Percentiles rank a stretch among this genome's conserved stretches.
Evolutionary conservation across 495 filamentous ascomycete genomes (phyloP).

Genomic region (Penicillium manginii): DNA sequence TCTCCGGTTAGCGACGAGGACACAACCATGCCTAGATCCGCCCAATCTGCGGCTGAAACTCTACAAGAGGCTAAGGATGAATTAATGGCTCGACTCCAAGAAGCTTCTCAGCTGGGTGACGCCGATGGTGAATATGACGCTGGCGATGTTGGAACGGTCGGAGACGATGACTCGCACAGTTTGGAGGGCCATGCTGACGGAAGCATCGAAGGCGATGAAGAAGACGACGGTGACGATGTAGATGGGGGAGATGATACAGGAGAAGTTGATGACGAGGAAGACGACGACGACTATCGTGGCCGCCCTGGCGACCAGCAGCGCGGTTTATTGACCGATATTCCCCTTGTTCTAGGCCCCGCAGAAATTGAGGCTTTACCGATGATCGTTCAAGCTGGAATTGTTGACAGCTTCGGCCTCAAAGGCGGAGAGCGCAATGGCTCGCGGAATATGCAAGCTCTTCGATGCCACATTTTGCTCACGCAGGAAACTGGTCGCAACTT

Average conservation of each 20-base stretch:
- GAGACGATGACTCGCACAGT: conserved; percentile 53
- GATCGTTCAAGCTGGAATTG: conserved; percentile 89
- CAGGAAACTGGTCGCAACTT: conserved; percentile 86
- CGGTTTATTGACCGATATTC: conserved; percentile 87
- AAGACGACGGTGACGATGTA: conserved; percentile 60
- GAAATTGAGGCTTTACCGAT: conserved; percentile 95
- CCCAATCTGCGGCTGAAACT: conserved; percentile 57
- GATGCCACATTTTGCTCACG: conserved; percentile 85
- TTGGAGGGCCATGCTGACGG: conserved; percentile 52
- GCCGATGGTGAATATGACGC: conserved; percentile 51
- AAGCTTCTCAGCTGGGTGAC: conserved; percentile 48
- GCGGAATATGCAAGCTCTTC: conserved; percentile 79
- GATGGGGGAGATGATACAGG: conserved; percentile 26
- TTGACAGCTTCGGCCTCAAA: conserved; percentile 54
- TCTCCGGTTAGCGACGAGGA: conserved; percentile 50
- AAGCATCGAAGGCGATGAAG: conserved; percentile 60
- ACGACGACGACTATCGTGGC: conserved; percentile 77
- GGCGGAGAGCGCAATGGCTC: conserved; percentile 59
- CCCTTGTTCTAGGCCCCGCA: conserved; percentile 87
- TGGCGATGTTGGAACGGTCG: conserved; percentile 51
- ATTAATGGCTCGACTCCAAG: conserved; percentile 59
- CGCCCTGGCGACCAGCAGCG: conserved; percentile 83
- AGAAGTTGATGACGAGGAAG: conserved; percentile 44
- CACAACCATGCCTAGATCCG: conserved; percentile 54
- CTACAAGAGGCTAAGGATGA: conserved; percentile 61